Conservation (phyloP, 805 yeast species). For the Babjeviella inositovora region DNA sequence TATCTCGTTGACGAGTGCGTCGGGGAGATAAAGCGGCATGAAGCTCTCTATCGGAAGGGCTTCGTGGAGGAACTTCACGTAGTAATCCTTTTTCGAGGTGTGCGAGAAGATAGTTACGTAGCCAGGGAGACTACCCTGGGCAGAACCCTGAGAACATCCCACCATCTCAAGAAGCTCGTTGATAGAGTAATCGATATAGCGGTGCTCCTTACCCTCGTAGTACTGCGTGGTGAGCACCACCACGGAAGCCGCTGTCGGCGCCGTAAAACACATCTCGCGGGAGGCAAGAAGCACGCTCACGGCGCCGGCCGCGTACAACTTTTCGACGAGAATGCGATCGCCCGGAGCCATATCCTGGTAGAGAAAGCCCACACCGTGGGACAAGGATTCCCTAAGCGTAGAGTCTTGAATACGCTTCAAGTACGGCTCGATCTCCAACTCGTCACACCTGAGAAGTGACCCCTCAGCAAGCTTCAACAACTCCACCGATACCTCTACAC, state of each 20-base stretch:
- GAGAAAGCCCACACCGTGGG: constrained; percentile 48
- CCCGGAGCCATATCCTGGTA: constrained; percentile 36
- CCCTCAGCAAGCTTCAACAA: constrained; percentile 19
- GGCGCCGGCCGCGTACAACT: constrained; percentile 29
- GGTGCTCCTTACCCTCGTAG: constrained; percentile 60
- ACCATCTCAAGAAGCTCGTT: constrained; percentile 54
- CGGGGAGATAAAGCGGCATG: constrained; percentile 40
- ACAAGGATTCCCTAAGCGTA: constrained; percentile 22
- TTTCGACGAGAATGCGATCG: constrained; percentile 42
- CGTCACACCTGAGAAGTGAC: constrained; percentile 21
- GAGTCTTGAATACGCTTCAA: constrained; percentile 28
- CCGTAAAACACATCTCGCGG: constrained; percentile 30
- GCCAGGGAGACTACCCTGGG: constrained; percentile 12
- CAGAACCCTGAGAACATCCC: constrained; percentile 16
- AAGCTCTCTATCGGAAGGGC: constrained; percentile 79
- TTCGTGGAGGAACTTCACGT: constrained; percentile 53
- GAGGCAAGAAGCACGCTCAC: constrained; percentile 46
- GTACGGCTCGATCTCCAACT: constrained; percentile 18
- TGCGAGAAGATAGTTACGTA: constrained; percentile 42
- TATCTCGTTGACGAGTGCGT: constrained; percentile 61
- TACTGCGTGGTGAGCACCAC: constrained; percentile 56
- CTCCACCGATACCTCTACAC: constrained; percentile 33
- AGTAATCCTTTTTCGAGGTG: constrained; percentile 38
- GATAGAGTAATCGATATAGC: constrained; percentile 53
- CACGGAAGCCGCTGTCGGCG: constrained; percentile 38